Percentiles rank a stretch among this genome's conserved stretches.
Evolutionary conservation across 108 stramenopile genomes (phyloP).

Genomic region (Skeletonema marinoi): DNA sequence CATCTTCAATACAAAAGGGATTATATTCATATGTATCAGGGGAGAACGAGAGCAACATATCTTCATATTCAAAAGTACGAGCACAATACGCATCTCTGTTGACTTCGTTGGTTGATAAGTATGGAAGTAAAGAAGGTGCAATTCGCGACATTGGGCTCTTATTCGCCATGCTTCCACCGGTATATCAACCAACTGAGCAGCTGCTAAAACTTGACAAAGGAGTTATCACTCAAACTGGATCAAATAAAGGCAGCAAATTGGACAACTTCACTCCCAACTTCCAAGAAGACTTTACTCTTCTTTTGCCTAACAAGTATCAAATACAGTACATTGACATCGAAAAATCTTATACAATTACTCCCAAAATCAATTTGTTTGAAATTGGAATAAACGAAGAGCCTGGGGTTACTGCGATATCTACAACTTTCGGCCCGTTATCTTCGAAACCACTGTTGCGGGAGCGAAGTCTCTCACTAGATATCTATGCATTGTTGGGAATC

Average conservation of each 20-base stretch:
- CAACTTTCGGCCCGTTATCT: constrained; percentile 69
- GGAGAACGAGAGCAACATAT: constrained; percentile 3
- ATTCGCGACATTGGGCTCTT: constrained; percentile 63
- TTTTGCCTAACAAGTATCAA: constrained; percentile 53
- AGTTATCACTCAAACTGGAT: constrained; percentile 7
- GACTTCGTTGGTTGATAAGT: constrained; percentile 33
- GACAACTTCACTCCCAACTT: constrained; percentile 23
- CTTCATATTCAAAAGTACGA: constrained; percentile 5
- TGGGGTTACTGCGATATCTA: constrained; percentile 53
- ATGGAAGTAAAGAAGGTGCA: constrained; percentile 30
- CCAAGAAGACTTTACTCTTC: constrained; percentile 36
- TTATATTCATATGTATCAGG: constrained; percentile 28
- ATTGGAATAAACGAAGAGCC: constrained; percentile 58
- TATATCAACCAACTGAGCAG: constrained; percentile 61
- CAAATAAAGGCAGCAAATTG: constrained; percentile 16
- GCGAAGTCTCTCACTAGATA: constrained; percentile 32
- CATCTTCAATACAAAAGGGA: constrained; percentile 58
- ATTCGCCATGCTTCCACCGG: constrained; percentile 72
- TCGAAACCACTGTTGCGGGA: constrained; percentile 59
- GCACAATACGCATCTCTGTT: constrained; percentile 17
- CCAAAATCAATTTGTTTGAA: constrained; percentile 53
- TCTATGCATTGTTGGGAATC: constrained; percentile 81
- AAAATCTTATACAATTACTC: constrained; percentile 46
- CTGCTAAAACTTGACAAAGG: constrained; percentile 19
- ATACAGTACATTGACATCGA: constrained; percentile 1